Percentiles rank a stretch among this genome's conserved stretches.
Evolutionary conservation across 805 yeast species (phyloP).

Genomic region (Wickerhamomyces canadensis): DNA sequence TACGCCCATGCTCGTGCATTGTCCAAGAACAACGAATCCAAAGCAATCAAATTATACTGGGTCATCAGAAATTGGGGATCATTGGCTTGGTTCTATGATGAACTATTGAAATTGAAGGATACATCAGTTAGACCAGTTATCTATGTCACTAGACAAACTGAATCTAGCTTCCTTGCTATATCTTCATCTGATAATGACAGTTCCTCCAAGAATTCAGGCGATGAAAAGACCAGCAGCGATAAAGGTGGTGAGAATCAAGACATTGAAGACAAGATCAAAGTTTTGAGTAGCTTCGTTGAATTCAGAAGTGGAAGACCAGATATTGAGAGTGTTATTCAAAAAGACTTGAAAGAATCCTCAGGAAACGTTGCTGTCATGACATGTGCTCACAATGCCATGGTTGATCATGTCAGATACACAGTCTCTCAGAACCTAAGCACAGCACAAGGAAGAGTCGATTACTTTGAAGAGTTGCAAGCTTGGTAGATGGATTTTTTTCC

Average conservation of each 20-base stretch:
- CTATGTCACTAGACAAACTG: constrained; percentile 2
- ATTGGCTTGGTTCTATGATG: constrained; percentile 41
- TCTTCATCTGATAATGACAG: constrained; percentile 1
- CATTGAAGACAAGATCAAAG: not conserved
- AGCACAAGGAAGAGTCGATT: constrained; percentile 36
- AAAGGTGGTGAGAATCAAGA: too few species aligned
- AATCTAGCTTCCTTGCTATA: not conserved
- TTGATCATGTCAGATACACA: constrained; percentile 40
- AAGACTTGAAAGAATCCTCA: constrained; percentile 30
- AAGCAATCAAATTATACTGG: constrained; percentile 49
- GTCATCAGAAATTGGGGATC: constrained; percentile 47
- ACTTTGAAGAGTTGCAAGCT: constrained; percentile 47
- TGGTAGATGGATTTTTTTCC: constrained; percentile 30
- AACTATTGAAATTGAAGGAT: constrained; percentile 29
- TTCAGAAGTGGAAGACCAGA: constrained; percentile 38
- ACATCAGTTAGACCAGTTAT: not conserved
- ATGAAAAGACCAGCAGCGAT: not conserved
- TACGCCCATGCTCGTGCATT: constrained; percentile 30
- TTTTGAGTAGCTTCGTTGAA: constrained; percentile 18
- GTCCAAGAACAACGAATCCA: constrained; percentile 14
- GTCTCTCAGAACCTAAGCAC: constrained; percentile 28
- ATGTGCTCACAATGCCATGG: constrained; percentile 50
- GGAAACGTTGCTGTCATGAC: constrained; percentile 39
- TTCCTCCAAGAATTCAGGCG: constrained; percentile 1
- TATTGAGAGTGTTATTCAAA: constrained; percentile 28